A percentile compares a stretch with the other conserved stretches of the same genome.
Evolutionary conservation across 192 early-diverging fungal species (phyloP).

Genomic region (Gigaspora rosea): DNA sequence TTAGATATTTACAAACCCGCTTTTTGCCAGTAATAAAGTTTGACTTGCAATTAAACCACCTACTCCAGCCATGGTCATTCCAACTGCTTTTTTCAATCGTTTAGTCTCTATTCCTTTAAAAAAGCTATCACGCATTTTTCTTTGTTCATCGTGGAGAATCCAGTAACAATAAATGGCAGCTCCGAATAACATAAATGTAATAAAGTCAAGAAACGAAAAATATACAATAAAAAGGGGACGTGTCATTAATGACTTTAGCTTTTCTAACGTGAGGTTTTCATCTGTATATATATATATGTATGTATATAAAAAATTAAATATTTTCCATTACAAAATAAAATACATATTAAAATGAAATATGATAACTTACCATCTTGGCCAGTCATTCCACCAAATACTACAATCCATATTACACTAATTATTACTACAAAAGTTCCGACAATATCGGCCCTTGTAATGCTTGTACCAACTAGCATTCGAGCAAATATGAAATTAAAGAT

Average conservation of each 20-base stretch:
- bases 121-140: conserved; percentile 34
- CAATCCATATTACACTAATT: conserved; percentile 59
- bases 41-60: conserved; percentile 61
- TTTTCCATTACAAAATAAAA: conserved; percentile 22
- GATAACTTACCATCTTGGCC: conserved; percentile 39
- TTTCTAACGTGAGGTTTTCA: conserved; percentile 37
- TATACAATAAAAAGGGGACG: conserved; percentile 12
- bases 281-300: conserved; percentile 36
- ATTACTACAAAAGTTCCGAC: conserved; percentile 61
- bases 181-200: conserved; percentile 17
- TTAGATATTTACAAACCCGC: conserved; percentile 40
- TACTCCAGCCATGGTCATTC: conserved; percentile 56
- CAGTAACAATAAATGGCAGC: conserved; percentile 27
- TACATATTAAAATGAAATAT: conserved; percentile 38
- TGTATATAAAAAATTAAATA: conserved; percentile 21
- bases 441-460: conserved; percentile 55
- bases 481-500: conserved; percentile 68
- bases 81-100: conserved; percentile 52
- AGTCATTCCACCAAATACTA: conserved; percentile 59
- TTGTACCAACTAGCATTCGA: conserved; percentile 58
- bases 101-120: conserved; percentile 34
- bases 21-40: conserved; percentile 60
- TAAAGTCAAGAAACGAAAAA: conserved; percentile 13
- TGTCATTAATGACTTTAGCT: conserved; percentile 6
- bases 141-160: conserved; percentile 28